Base-by-base conservation (phyloP, 768 basidiomycete genomes). In the Termitomyces sp. region DNA sequence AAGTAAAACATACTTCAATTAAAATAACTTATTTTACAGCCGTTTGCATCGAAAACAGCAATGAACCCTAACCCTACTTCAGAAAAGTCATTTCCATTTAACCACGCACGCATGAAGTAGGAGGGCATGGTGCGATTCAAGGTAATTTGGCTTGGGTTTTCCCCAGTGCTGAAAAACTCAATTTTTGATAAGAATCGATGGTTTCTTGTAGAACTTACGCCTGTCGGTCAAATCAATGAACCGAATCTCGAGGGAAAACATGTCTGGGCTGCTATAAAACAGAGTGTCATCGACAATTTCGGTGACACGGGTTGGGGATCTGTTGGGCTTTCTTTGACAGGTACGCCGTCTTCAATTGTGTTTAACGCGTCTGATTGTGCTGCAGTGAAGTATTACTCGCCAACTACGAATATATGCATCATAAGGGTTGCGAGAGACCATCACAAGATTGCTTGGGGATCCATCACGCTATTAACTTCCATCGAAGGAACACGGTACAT, bases 251-350 rank as follows among this genome's bases (percentile, higher is more conserved):
- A 85, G 48, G 78, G 81, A n/a, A 88, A 85, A 65, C 78, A 81
- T 20, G 81, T 95, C 53, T 91, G 83, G 72, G 69, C 76, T 3
- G 85, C 92, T 0, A 68, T 95, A 34, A 85, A 83, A 65, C 84
- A 88, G 66, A 87, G 85, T 63, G 74, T 92, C 13, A 65, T 91
- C 55, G 68, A 69, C 18, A 86, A 93, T 65, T 95, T 93, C 67
- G 93, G 93, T 3, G 91, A 94, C 68, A 77, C 83, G 0, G 93
- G 92, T 5, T 95, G 92, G 93, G 93, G 93, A 27, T 81, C 87
- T 11, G 83, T 95, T 3, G 88, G 83, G 0, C 69, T 81, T 37
- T 88, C 87, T 4, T 73, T 95, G 58, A 85, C 78, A 22, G 87
- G 93, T 90, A 58, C 45, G 22, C 16, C 47, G 9, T 24, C 1